Conservation (phyloP, 345 rosid genomes). For the Passiflora organensis region DNA sequence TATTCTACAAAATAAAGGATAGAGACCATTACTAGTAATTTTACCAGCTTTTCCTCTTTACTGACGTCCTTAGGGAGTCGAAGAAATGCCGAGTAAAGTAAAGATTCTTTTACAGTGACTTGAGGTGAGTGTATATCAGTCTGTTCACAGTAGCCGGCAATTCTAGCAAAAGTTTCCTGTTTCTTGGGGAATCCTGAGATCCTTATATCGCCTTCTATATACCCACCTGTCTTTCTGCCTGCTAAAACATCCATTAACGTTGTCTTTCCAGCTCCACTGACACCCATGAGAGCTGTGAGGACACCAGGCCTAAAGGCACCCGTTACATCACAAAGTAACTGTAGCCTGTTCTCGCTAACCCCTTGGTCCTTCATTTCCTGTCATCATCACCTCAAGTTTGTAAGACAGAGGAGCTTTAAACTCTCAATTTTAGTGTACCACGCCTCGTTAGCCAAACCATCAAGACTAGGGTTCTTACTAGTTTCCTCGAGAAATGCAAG, state of each 20-base stretch:
- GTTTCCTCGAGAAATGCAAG: background rate
- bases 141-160: slow-evolving; percentile 10
- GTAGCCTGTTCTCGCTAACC: slow-evolving; percentile 5
- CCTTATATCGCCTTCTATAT: slow-evolving; percentile 10
- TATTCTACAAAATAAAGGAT: no score
- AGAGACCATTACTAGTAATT: background rate
- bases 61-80: slow-evolving; percentile 25
- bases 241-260: slow-evolving; percentile 14
- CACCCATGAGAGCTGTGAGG: slow-evolving; percentile 10
- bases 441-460: no score
- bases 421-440: no score
- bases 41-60: slow-evolving; percentile 20
- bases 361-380: slow-evolving; percentile 9
- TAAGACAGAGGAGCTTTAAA: background rate
- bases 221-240: slow-evolving; percentile 11
- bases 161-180: slow-evolving; percentile 15
- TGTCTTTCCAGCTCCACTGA: slow-evolving; percentile 16
- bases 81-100: slow-evolving; percentile 11
- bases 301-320: slow-evolving; percentile 12
- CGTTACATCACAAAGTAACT: slow-evolving; percentile 5
- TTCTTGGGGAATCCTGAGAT: slow-evolving; percentile 13
- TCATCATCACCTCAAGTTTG: background rate
- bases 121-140: slow-evolving; percentile 13
- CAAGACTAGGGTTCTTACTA: no score
- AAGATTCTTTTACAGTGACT: slow-evolving; percentile 7